phyloP scores from a whole-genome alignment of 2,329 filamentous ascomycete species.

The Fusarium keratoplasticum region DNA sequence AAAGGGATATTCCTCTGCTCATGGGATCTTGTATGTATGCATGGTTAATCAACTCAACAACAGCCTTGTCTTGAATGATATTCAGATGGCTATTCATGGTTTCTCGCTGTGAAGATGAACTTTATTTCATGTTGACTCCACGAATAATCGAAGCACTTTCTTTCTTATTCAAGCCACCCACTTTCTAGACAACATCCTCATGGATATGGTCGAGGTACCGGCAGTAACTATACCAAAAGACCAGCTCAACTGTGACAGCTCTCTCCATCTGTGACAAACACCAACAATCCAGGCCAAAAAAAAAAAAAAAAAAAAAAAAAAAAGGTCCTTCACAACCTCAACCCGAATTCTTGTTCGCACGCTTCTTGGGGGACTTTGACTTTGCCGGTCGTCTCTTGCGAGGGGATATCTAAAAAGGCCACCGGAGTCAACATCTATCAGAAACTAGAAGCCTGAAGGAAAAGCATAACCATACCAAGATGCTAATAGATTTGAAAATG shows the following conservation, averaged over 20 bases:
- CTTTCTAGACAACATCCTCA: neutral
- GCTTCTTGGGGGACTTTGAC: neutral
- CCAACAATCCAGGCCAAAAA: neutral
- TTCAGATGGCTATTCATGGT: neutral
- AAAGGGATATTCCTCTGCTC: neutral
- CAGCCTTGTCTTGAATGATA: neutral
- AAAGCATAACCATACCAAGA: neutral
- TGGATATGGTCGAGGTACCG: neutral
- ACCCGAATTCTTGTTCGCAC: neutral
- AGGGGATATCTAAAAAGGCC: neutral
- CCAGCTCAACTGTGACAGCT: neutral
- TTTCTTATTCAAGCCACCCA: neutral
- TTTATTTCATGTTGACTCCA: neutral
- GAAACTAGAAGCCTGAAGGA: neutral
- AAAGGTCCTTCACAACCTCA: neutral
- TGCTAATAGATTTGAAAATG: neutral
- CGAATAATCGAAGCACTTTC: neutral
- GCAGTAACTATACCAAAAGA: neutral
- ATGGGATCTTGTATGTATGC: constrained; percentile 23
- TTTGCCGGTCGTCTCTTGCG: neutral
- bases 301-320: neutral
- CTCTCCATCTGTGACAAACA: neutral
- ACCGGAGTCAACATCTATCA: neutral
- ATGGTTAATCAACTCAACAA: neutral
- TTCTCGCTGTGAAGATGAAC: neutral